Base-by-base conservation (phyloP, 2,329 filamentous ascomycete species). In the Epichloe elymi region DNA sequence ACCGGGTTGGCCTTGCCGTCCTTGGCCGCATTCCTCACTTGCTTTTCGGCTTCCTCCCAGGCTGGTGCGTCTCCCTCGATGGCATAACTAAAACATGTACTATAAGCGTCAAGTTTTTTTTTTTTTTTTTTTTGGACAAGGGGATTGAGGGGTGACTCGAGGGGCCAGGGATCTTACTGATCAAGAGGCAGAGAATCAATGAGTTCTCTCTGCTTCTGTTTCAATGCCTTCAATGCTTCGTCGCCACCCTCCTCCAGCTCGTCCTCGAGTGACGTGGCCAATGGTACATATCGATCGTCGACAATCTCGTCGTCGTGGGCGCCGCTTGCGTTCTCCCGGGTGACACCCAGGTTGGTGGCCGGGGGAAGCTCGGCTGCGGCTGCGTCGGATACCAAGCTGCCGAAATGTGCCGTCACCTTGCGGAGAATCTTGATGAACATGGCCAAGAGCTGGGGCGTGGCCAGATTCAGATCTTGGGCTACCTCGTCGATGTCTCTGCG, bases 381-480 rank as follows among this genome's bases (percentile, higher is more conserved):
- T 0, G 87, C 88, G 3, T 80, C 81, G 41, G 88, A 80, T 3
- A 96, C 76, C 1, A 97, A 69, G 3, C 75, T 72, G 35, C 82
- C 79, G 68, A 98, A 93, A 63, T 90, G 80, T 3, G 78, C 75
- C 3, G 86, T 86, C 39, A 95, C 78, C 71, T 97, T 97, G 57
- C 89, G 82, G 53, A 96, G 77, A 54, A 95, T 85, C 74, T 98
- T 98, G 66, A 95, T 88, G 67, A 98, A 97, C 85, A 97, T 95
- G 54, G 91, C 90, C 55, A 98, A 74, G 3, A 96, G 73, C 70
- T 97, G 93, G 43, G 82, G 84, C 2, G 80, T 77, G 1, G 80
- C 80, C 5, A 96, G 70, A 7, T 76, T 77, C 3, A 95, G 69
- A 62, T 98, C 93, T 55, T 83, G 81, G 55, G 90, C 85, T 8